A percentile compares a stretch with the other conserved stretches of the same genome.
phyloP scores from a whole-genome alignment of 192 early-diverging fungal genomes.

The Kickxella alabastrina region DNA sequence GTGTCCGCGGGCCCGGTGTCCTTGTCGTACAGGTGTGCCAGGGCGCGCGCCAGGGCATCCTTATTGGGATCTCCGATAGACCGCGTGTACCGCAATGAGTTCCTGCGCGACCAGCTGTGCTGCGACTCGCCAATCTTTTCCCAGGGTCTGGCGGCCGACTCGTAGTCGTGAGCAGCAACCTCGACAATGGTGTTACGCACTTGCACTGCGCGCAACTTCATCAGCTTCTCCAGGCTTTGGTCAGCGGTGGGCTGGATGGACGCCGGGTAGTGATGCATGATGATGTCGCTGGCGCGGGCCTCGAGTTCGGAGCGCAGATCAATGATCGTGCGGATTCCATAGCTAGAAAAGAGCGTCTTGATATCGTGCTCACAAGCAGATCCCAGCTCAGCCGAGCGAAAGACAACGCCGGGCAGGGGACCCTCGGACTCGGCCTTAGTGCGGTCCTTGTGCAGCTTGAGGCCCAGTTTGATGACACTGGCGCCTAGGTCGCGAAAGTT shows the following conservation, averaged over 20 bases:
- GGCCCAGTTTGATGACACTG: slow-evolving; percentile 33
- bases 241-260: slow-evolving; percentile 42
- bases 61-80: slow-evolving; percentile 32
- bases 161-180: slow-evolving; percentile 48
- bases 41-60: slow-evolving; percentile 38
- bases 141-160: slow-evolving; percentile 41
- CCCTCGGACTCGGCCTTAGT: slow-evolving; percentile 17
- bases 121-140: slow-evolving; percentile 42
- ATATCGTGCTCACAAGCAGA: slow-evolving; percentile 45
- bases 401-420: slow-evolving; percentile 49
- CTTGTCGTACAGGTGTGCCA: slow-evolving; percentile 37
- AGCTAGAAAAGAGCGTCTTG: slow-evolving; percentile 39
- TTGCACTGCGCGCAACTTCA: slow-evolving; percentile 25
- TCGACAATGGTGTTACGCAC: slow-evolving; percentile 46
- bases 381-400: slow-evolving; percentile 49
- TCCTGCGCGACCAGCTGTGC: slow-evolving; percentile 38
- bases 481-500: slow-evolving; percentile 50
- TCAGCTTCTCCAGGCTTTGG: slow-evolving; percentile 41
- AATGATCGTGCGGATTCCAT: slow-evolving; percentile 53
- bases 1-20: slow-evolving; percentile 18
- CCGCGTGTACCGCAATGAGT: slow-evolving; percentile 40
- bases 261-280: slow-evolving; percentile 44
- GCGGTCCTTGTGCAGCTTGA: slow-evolving; percentile 13
- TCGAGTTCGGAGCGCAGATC: slow-evolving; percentile 51
- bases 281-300: slow-evolving; percentile 42